These are phyloP conservation scores for Ophiocordyceps australis DNA, from an alignment of 2,329 filamentous ascomycete genomes.

Conservation along the genomic window DNA sequence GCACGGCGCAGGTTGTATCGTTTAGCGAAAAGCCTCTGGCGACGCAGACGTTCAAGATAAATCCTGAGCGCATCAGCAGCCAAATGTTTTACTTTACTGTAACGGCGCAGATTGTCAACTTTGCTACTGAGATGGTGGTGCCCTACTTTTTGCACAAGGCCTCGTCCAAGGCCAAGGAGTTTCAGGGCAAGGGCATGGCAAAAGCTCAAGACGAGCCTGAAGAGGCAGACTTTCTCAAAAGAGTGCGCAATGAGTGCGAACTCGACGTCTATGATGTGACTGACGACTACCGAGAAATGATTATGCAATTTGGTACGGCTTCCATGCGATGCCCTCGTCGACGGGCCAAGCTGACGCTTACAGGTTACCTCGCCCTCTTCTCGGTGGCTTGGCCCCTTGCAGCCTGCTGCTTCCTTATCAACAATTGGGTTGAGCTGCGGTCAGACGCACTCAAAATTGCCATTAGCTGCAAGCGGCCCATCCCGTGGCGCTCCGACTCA, in stretches of 20 bases:
- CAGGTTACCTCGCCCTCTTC: constrained; percentile 79
- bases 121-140: constrained; percentile 68
- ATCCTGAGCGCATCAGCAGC: constrained; percentile 65
- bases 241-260: constrained; percentile 69
- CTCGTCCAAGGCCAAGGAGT: constrained; percentile 62
- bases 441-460: constrained; percentile 92
- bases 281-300: constrained; percentile 83
- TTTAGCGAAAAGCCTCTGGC: constrained; percentile 56
- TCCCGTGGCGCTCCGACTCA: constrained; percentile 77
- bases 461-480: constrained; percentile 71
- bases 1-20: constrained; percentile 56
- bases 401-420: constrained; percentile 71
- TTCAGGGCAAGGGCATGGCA: constrained; percentile 37
- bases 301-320: constrained; percentile 51
- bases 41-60: constrained; percentile 55
- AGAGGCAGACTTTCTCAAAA: constrained; percentile 61
- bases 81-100: constrained; percentile 96
- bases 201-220: constrained; percentile 50
- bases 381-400: constrained; percentile 93
- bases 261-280: constrained; percentile 80
- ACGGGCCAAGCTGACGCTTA: constrained; percentile 6
- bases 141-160: constrained; percentile 70
- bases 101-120: constrained; percentile 79
- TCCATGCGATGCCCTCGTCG: background rate
- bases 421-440: constrained; percentile 91